Conservation (phyloP, 495 filamentous ascomycete genomes). For the Xylaria sp. region DNA sequence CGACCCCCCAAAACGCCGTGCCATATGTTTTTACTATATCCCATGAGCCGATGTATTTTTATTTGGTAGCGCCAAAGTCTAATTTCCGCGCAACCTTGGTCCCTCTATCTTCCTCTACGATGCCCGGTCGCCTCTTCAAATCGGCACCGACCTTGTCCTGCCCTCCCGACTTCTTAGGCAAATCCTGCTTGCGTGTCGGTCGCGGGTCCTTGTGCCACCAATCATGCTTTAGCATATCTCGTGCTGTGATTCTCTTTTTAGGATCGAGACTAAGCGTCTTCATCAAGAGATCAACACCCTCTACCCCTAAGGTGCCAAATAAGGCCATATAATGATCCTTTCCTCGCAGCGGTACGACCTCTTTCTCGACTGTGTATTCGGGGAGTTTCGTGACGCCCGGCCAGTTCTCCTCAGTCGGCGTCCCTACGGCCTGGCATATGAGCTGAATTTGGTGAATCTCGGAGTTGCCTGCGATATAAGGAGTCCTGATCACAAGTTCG, state of each 20-base stretch:
- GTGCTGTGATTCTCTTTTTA: conserved; percentile 75
- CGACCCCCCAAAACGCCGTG: conserved; percentile 31
- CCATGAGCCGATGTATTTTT: conserved; percentile 32
- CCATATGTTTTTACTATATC: not conserved
- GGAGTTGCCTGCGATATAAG: conserved; percentile 73
- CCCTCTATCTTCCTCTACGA: conserved; percentile 68
- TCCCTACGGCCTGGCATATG: conserved; percentile 85
- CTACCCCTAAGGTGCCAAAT: conserved; percentile 78
- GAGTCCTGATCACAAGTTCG: conserved; percentile 81
- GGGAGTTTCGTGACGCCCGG: conserved; percentile 84
- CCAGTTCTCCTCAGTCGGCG: conserved; percentile 94
- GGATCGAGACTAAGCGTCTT: conserved; percentile 88
- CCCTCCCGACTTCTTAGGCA: conserved; percentile 71
- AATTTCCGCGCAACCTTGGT: conserved; percentile 84
- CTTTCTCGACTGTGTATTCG: conserved; percentile 72
- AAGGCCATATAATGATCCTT: conserved; percentile 70
- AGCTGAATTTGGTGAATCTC: conserved; percentile 81
- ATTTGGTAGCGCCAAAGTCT: conserved; percentile 75
- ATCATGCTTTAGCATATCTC: conserved; percentile 76
- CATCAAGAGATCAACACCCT: conserved; percentile 87
- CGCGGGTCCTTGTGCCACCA: conserved; percentile 88
- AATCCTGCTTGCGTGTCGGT: conserved; percentile 81
- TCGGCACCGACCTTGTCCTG: conserved; percentile 83
- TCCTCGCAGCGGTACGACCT: conserved; percentile 66
- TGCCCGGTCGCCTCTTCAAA: conserved; percentile 78